phyloP scores from a whole-genome alignment of 495 filamentous ascomycete genomes.

The Penicillium riverlandense region DNA sequence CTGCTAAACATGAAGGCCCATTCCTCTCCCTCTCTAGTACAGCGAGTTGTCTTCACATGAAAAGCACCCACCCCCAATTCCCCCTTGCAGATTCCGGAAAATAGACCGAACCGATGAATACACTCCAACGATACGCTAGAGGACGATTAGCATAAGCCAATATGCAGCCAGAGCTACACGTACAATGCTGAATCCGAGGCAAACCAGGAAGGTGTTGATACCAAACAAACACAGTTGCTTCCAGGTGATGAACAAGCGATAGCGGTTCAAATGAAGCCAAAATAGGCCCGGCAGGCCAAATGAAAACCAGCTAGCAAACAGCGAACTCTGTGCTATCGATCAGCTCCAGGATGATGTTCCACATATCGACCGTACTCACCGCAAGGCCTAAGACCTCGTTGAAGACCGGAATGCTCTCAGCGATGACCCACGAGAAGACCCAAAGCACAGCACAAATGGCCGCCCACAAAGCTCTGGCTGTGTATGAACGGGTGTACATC shows the following conservation, averaged over 20 bases:
- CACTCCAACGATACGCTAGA: constrained; percentile 20
- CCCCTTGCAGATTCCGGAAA: constrained; percentile 7
- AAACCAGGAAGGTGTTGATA: constrained; percentile 15
- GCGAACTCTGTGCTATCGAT: constrained; percentile 9
- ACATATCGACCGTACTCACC: constrained; percentile 6
- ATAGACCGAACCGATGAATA: constrained; percentile 28
- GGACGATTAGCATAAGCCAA: background rate
- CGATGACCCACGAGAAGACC: constrained; percentile 55
- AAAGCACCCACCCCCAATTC: constrained; percentile 16
- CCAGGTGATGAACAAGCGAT: constrained; percentile 10
- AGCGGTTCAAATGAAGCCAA: constrained; percentile 26
- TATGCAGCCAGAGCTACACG: constrained; percentile 3
- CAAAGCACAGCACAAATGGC: constrained; percentile 45
- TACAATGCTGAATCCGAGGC: constrained; percentile 23
- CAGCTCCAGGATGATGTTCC: background rate
- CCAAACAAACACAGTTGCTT: constrained; percentile 15
- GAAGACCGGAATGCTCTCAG: constrained; percentile 60
- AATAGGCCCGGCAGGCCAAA: constrained; percentile 23
- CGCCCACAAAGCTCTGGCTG: constrained; percentile 38
- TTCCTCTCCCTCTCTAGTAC: background rate
- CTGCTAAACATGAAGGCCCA: background rate
- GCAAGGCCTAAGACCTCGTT: constrained; percentile 47
- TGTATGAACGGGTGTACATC: constrained; percentile 45
- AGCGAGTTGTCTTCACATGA: constrained; percentile 26
- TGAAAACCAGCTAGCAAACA: constrained; percentile 23